Conservation (phyloP, 1,139 yeast species). For the Zhuliangozyma parablackwelliae region DNA sequence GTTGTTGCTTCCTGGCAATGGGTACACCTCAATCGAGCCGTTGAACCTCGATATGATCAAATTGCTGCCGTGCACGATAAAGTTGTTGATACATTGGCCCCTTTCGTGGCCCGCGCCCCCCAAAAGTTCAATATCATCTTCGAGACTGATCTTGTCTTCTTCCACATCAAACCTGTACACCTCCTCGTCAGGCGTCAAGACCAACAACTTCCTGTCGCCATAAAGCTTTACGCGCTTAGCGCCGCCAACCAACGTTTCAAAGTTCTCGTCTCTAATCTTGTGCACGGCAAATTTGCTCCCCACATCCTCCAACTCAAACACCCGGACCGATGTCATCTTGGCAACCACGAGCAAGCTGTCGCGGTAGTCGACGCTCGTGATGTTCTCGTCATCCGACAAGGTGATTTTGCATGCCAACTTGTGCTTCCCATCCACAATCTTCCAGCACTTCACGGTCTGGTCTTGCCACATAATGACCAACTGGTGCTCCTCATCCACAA, state of each 20-base stretch:
- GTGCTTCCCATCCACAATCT: conserved; percentile 35
- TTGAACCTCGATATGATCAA: conserved; percentile 58
- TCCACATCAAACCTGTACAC: conserved; percentile 40
- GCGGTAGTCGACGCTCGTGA: conserved; percentile 66
- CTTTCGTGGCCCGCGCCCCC: conserved; percentile 9
- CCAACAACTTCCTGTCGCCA: conserved; percentile 41
- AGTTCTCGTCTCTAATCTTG: conserved; percentile 49
- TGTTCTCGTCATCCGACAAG: conserved; percentile 76
- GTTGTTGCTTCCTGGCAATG: conserved; percentile 12
- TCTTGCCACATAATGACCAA: conserved; percentile 77
- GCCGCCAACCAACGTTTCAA: conserved; percentile 45
- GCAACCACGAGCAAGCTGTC: conserved; percentile 64
- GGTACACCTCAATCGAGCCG: conserved; percentile 60
- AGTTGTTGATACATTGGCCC: conserved; percentile 38
- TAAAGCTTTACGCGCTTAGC: conserved; percentile 50
- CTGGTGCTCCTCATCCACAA: conserved; percentile 44
- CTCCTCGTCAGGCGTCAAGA: conserved; percentile 67
- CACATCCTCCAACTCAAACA: conserved; percentile 53
- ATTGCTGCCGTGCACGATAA: conserved; percentile 45
- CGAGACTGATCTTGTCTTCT: conserved; percentile 21
- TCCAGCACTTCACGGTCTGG: conserved; percentile 81
- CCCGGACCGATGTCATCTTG: conserved; percentile 62
- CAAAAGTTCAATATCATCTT: conserved; percentile 39
- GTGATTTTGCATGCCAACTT: conserved; percentile 62
- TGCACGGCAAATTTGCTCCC: conserved; percentile 42